A percentile compares a stretch with the other conserved stretches of the same genome.
These are phyloP conservation scores for Moesziomyces sp. DNA, from an alignment of 1,284 basidiomycete species.

Conservation along the genomic window DNA sequence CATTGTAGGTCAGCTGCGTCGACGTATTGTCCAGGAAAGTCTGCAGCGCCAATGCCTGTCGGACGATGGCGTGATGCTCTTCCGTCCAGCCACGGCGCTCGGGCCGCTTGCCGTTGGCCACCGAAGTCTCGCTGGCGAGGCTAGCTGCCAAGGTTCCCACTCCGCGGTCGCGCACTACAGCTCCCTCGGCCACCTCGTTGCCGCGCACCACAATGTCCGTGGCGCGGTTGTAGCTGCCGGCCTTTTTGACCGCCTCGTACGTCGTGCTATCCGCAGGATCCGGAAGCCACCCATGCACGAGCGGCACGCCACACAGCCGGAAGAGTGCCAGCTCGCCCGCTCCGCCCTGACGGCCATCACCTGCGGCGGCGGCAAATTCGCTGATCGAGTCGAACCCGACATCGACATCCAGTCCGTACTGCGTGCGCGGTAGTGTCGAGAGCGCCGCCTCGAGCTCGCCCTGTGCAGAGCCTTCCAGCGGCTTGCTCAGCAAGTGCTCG, in stretches of 20 bases:
- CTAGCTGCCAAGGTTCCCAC: conserved; percentile 67
- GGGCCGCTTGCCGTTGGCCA: conserved; percentile 70
- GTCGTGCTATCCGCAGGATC: conserved; percentile 77
- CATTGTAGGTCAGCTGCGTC: conserved; percentile 87
- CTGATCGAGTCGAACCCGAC: conserved; percentile 50
- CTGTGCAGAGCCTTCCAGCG: conserved; percentile 41
- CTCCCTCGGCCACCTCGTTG: conserved; percentile 77
- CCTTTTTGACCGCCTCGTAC: conserved; percentile 72
- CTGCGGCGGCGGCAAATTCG: conserved; percentile 37
- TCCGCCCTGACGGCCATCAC: conserved; percentile 67
- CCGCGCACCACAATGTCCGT: conserved; percentile 80
- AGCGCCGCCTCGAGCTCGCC: conserved; percentile 80
- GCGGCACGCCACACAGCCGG: conserved; percentile 79
- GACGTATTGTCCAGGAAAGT: conserved; percentile 76
- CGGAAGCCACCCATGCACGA: conserved; percentile 92
- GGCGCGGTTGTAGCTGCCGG: conserved; percentile 71
- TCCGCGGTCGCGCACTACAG: conserved; percentile 44
- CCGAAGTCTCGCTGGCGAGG: conserved; percentile 74
- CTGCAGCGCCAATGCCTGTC: conserved; percentile 40
- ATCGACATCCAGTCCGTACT: conserved; percentile 72
- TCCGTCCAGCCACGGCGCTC: conserved; percentile 26
- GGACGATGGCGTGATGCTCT: conserved; percentile 20
- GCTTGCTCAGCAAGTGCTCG: conserved; percentile 76
- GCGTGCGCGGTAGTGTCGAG: conserved; percentile 81
- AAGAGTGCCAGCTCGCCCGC: conserved; percentile 83